These are phyloP conservation scores for Zymoseptoria ardabiliae DNA, from an alignment of 2,329 filamentous ascomycete genomes.

Conservation along the genomic window DNA sequence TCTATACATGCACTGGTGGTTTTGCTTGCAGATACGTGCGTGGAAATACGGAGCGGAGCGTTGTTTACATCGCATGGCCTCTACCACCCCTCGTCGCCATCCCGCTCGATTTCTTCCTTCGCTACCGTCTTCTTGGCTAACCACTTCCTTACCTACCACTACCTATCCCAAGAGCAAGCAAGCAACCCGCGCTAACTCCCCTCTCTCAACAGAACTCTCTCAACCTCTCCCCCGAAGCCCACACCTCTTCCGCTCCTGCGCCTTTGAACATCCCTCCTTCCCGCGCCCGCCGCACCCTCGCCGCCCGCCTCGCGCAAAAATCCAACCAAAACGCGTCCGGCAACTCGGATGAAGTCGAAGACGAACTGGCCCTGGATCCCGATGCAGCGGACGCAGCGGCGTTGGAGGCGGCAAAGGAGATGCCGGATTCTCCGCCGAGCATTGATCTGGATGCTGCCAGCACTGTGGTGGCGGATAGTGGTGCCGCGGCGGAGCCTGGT, in stretches of 20 bases:
- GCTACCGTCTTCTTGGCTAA: background rate
- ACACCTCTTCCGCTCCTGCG: conserved; percentile 45
- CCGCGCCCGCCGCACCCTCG: conserved; percentile 79
- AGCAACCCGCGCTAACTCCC: conserved; percentile 3
- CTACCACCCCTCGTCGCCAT: background rate
- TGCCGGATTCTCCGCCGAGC: conserved; percentile 23
- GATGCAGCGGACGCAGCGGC: conserved; percentile 28
- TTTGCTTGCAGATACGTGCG: background rate
- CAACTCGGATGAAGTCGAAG: conserved; percentile 7
- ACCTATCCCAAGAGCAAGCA: conserved; percentile 1
- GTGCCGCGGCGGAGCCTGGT: conserved; percentile 20
- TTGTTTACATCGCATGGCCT: background rate
- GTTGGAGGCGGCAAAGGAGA: conserved; percentile 24
- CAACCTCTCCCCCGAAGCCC: conserved; percentile 16
- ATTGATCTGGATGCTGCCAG: conserved; percentile 12
- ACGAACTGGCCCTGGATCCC: conserved; percentile 25
- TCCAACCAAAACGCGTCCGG: conserved; percentile 23
- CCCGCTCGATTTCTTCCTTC: background rate
- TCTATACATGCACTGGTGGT: background rate
- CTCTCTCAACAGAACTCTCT: background rate
- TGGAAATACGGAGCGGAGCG: background rate
- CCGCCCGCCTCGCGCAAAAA: conserved; percentile 64
- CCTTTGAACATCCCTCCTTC: conserved; percentile 82
- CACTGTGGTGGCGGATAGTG: conserved; percentile 16
- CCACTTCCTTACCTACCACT: background rate